Conservation (phyloP, 805 yeast genomes). For the Spathaspora boniae region DNA sequence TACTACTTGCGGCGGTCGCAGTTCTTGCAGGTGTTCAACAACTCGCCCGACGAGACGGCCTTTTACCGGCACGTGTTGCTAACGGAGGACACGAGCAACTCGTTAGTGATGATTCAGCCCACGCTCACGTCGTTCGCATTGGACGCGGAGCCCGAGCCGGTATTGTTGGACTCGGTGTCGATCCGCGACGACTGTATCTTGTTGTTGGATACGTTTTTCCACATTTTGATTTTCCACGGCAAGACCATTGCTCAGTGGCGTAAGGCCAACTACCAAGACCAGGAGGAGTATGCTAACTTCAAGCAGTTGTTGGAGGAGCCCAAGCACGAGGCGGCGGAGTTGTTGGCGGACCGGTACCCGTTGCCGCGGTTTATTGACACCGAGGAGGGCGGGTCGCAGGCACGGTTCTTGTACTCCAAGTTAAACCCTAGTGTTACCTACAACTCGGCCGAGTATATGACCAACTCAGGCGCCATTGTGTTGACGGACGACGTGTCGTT, state of each 20-base stretch:
- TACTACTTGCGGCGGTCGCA: slow-evolving; percentile 95
- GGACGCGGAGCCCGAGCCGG: slow-evolving; percentile 81
- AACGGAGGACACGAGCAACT: slow-evolving; percentile 88
- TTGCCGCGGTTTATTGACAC: slow-evolving; percentile 96
- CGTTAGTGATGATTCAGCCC: slow-evolving; percentile 97
- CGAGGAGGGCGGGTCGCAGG: slow-evolving; percentile 98
- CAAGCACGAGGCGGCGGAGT: slow-evolving; percentile 85
- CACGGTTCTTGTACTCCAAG: slow-evolving; percentile 91
- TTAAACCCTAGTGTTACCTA: slow-evolving; percentile 91
- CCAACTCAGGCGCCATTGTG: slow-evolving; percentile 61
- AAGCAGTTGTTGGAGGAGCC: slow-evolving; percentile 85
- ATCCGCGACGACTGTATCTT: slow-evolving; percentile 84
- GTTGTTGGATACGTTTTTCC: slow-evolving; percentile 93
- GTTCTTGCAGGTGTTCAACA: slow-evolving; percentile 92
- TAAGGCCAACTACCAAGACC: slow-evolving; percentile 89
- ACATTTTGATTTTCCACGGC: slow-evolving; percentile 92
- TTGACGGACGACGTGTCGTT: slow-evolving; percentile 94
- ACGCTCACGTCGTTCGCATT: slow-evolving; percentile 83
- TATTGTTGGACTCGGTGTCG: slow-evolving; percentile 87
- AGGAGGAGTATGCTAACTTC: slow-evolving; percentile 84
- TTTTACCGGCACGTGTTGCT: slow-evolving; percentile 90
- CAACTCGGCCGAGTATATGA: slow-evolving; percentile 51
- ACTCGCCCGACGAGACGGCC: slow-evolving; percentile 98
- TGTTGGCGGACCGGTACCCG: slow-evolving; percentile 92
- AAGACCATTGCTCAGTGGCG: slow-evolving; percentile 95